These are phyloP conservation scores for Arthrobotrys megalospora DNA, from an alignment of 2,329 filamentous ascomycete genomes.

Conservation along the genomic window DNA sequence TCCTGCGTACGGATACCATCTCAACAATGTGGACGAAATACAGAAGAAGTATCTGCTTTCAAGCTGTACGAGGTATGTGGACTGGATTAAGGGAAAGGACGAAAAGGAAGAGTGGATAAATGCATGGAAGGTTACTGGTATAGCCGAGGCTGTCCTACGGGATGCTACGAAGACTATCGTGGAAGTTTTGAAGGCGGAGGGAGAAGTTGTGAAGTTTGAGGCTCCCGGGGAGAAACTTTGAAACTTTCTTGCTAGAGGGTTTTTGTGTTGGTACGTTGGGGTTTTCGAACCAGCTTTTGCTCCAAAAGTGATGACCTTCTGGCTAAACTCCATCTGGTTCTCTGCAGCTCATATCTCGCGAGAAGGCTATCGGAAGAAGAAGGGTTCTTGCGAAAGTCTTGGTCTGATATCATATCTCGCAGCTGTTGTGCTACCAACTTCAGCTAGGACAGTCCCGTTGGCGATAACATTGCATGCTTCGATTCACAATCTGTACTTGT, in stretches of 20 bases:
- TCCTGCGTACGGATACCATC: conserved; percentile 28
- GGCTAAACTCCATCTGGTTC: conserved; percentile 4
- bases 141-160: conserved; percentile 36
- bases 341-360: neutral
- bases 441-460: conserved; percentile 3
- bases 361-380: neutral
- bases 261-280: conserved; percentile 57
- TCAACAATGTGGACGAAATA: conserved; percentile 20
- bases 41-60: conserved; percentile 21
- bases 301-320: conserved; percentile 6
- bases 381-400: conserved; percentile 2
- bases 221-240: neutral
- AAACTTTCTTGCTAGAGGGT: neutral
- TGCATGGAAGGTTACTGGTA: conserved; percentile 31
- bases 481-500: neutral
- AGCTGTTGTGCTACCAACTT: conserved; percentile 14
- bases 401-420: conserved; percentile 11
- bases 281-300: conserved; percentile 11
- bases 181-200: conserved; percentile 38
- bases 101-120: conserved; percentile 33
- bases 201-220: conserved; percentile 34
- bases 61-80: conserved; percentile 28
- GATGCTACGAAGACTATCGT: conserved; percentile 29
- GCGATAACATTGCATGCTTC: conserved; percentile 17
- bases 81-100: conserved; percentile 3